Evolutionary conservation across 331 rosid species (phyloP), one percentile per base, ranked within the genome.

Genomic region (Prunus yedoensis): DNA sequence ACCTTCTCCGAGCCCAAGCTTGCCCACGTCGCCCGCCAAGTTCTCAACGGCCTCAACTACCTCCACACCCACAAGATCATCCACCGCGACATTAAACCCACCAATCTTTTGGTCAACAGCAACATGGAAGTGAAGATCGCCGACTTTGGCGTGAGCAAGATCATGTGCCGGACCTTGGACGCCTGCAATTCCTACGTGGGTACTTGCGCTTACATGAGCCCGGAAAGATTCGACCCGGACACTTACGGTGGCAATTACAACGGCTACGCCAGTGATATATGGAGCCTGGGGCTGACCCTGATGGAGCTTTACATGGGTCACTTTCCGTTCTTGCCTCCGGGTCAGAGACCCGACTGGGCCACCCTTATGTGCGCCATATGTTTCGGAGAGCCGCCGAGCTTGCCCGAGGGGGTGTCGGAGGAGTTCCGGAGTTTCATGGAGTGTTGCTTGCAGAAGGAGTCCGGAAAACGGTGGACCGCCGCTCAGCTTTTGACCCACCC

Each of bases 161-260:
- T 90, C 50, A 81, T 94, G 95, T 82, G 91, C 74, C 85, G 98
- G 28, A 78, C 89, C 3, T 78, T 94, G 21, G 96, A 94, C 52
- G 83, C 94, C 30, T 94, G 98, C 25, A 91, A 88, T 53, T 90
- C 97, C 0, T 94, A 91, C 60, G 97, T 94, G 1, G 98, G 98
- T 9, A 94, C 98, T 47, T 94, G 97, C 67, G 97, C 98, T 2
- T 94, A 94, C 80, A 94, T 94, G 98, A 94, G 98, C 74, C 98
- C 98, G 0, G 98, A 94, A 25, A 84, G 98, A 61, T 94, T 94
- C 76, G 96, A 94, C 88, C 98, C 98, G 16, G 93, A 91, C 3
- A 80, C 77, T 0, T 87, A 83, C 41, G 98, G 96, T 30, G 98
- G 97, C 5, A 90, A 82, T 27, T 94, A 94, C 74, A 80, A 94